Conservation (phyloP, 345 rosid species). For the Zanthoxylum bungeanum region DNA sequence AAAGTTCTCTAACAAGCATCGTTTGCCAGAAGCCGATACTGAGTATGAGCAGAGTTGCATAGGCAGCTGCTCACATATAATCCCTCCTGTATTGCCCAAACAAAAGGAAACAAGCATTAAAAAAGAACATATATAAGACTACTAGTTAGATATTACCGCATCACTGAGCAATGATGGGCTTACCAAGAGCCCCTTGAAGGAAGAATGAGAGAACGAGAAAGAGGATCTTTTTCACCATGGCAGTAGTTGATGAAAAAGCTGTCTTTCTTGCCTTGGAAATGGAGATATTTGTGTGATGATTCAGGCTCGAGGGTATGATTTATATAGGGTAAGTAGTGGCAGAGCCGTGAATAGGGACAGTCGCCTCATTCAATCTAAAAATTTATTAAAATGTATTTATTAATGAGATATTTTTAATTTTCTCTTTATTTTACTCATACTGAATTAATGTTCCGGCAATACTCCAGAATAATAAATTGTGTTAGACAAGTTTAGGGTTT, state of each 20-base stretch:
- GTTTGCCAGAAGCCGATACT: slow-evolving; percentile 26
- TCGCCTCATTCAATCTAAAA: too few species aligned
- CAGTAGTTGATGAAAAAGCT: background rate
- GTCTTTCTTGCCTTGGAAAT: background rate
- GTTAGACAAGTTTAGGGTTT: background rate
- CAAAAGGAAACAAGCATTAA: background rate
- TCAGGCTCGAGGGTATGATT: background rate
- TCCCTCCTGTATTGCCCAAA: slow-evolving; percentile 17
- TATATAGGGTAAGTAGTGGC: slow-evolving; percentile 6
- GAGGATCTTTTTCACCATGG: slow-evolving; percentile 4
- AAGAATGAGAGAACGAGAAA: slow-evolving; percentile 25
- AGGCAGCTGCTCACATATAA: slow-evolving; percentile 34
- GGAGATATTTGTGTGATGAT: background rate
- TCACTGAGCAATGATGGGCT: too few species aligned
- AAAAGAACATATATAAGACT: background rate
- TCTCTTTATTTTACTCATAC: too few species aligned
- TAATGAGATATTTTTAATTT: too few species aligned
- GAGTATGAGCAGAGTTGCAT: slow-evolving; percentile 22
- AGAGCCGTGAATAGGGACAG: too few species aligned
- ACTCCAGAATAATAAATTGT: background rate
- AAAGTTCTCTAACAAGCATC: slow-evolving; percentile 33
- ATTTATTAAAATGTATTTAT: too few species aligned
- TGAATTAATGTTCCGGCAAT: too few species aligned
- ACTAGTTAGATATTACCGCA: background rate
- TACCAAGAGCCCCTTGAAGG: slow-evolving; percentile 32